A percentile compares a stretch with the other conserved stretches of the same genome.
Conservation (phyloP, 2,329 filamentous ascomycete genomes). For the Penicillium sp. region DNA sequence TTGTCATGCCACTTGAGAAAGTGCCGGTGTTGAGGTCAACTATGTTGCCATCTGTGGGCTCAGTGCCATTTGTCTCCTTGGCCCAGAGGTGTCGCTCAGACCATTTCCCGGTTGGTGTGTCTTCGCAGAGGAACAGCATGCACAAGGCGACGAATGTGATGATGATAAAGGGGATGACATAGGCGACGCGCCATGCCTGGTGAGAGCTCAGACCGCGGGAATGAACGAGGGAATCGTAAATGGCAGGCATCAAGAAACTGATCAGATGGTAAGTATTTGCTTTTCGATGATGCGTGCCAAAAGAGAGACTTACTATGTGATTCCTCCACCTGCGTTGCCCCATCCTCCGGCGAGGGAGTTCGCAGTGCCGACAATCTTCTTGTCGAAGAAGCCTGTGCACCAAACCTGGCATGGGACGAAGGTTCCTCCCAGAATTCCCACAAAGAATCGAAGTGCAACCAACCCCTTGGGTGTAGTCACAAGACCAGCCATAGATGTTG, state of each 20-base stretch:
- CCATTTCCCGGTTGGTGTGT: constrained; percentile 84
- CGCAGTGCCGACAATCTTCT: constrained; percentile 84
- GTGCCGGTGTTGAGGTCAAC: constrained; percentile 31
- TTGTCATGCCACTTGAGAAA: constrained; percentile 23
- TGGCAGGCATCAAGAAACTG: constrained; percentile 82
- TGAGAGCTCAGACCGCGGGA: constrained; percentile 62
- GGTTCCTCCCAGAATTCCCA: constrained; percentile 47
- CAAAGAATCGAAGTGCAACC: constrained; percentile 47
- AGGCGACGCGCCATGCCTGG: constrained; percentile 80
- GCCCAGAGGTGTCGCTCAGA: constrained; percentile 66
- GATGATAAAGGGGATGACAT: constrained; percentile 79
- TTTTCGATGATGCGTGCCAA: background rate
- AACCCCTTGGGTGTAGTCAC: constrained; percentile 64
- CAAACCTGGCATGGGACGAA: constrained; percentile 75
- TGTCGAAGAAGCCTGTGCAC: constrained; percentile 91
- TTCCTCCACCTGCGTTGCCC: constrained; percentile 85
- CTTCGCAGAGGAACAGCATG: constrained; percentile 73
- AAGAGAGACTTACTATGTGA: constrained; percentile 64
- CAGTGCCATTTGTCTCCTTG: constrained; percentile 40
- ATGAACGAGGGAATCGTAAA: constrained; percentile 74
- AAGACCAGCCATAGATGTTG: constrained; percentile 78
- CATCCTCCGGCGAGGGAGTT: constrained; percentile 83
- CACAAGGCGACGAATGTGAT: constrained; percentile 66
- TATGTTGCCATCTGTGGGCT: constrained; percentile 29
- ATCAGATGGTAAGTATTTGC: background rate